Evolutionary conservation across 1,139 yeast genomes (phyloP), one percentile per base, ranked within the genome.

Genomic region (Saccharomycopsis hybrid): DNA sequence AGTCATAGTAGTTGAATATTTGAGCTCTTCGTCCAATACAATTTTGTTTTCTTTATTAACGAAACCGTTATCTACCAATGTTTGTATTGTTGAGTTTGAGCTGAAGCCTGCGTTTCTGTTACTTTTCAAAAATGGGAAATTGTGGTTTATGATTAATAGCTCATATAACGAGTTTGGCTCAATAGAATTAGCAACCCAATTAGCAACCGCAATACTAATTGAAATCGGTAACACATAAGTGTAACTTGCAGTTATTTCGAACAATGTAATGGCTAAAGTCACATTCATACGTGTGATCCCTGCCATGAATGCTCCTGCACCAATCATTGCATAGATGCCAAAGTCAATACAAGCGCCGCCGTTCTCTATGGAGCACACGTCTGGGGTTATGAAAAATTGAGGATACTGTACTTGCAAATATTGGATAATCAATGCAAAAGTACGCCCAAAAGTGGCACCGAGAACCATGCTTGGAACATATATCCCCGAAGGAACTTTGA

Each of bases 391-490:
- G 3, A 53, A 37, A 25, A 58, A 48, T n/a, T 44, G 35, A 2
- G 65, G 63, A 41, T 60, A 57, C 7, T 57, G 48, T 46, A 63
- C 56, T 41, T 70, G 70, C 4, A 69, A 39, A 62, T 69, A 73
- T 54, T 76, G 77, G 24, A 78, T 60, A n/a, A 63, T 38, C 66
- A 76, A 69, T 1, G 80, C 80, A 53, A 77, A 68, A 4, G 75
- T 61, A 30, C 85, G 62, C 0, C 87, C 87, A 65, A 77, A 79
- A 13, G 81, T 64, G 0, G 86, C 85, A 5, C 87, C 87, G 49
- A 75, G 70, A 1, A 80, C 83, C 85, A 81, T 79, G 1, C 84
- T 76, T 1, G 87, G 87, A 0, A 81, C 82, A 59, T 81, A 81
- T 27, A 81, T 77, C 27, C 87, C 87, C 50, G 80, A 74, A 0